Evolutionary conservation across 495 filamentous ascomycete species (phyloP).

Genomic region (Rostrohypoxylon terebratum): DNA sequence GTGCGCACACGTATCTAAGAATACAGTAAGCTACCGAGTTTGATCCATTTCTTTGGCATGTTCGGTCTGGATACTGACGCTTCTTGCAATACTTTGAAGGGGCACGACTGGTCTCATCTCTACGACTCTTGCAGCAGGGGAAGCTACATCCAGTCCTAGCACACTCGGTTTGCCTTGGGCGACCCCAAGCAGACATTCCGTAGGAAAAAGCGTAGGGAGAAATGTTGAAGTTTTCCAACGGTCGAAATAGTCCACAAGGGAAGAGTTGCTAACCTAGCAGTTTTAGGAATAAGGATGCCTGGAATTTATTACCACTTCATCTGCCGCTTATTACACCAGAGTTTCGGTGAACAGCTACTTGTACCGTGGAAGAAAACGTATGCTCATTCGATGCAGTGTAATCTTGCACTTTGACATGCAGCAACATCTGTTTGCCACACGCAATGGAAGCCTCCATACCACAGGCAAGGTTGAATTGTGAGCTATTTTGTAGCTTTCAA

Average conservation of each 20-base stretch:
- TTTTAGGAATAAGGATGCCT: not conserved
- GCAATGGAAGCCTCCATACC: not conserved
- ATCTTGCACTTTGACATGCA: constrained; percentile 16
- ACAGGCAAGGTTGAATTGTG: not conserved
- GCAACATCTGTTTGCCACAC: not conserved
- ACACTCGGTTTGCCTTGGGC: not conserved
- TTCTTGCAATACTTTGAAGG: constrained; percentile 29
- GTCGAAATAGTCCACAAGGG: not conserved
- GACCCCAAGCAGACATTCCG: not conserved
- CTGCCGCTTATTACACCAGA: not conserved
- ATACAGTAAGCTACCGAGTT: not conserved
- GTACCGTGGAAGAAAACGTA: not conserved
- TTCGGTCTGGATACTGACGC: constrained; percentile 17
- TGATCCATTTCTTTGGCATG: not conserved
- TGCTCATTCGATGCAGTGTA: constrained; percentile 3
- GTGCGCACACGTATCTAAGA: constrained; percentile 33
- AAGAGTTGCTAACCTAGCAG: not conserved
- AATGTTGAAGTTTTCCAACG: not conserved
- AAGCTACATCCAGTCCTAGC: constrained; percentile 3
- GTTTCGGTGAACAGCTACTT: constrained; percentile 8
- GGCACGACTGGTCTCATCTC: not conserved
- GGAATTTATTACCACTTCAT: not conserved
- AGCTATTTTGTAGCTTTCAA: not conserved
- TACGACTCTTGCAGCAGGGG: not conserved
- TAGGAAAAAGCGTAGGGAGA: not conserved